Base-by-base conservation (phyloP, 371 early-diverging fungal species). In the Syncephalis fuscata region DNA sequence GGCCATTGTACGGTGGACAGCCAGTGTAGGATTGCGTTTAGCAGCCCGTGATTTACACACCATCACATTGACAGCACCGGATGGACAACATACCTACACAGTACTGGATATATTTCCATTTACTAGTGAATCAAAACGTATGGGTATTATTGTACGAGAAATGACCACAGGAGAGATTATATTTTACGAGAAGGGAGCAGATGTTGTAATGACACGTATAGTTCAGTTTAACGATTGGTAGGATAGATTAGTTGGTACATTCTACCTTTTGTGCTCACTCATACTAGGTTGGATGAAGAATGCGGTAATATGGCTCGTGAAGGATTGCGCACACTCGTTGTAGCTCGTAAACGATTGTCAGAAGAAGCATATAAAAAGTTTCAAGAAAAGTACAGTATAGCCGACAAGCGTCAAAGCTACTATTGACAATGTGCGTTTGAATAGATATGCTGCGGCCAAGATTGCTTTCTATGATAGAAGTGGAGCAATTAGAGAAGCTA, bases 251-350 rank as follows among this genome's bases (percentile, higher is more conserved):
- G n/a, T n/a, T n/a, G n/a, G 32, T 11, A 32, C 11, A 9, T 9
- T 42, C 36, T 32, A 32, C 32, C 32, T 7, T 32, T 32, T 4
- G 11, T 32, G 32, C 4, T 32, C 32, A 7, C 4, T 14, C 42
- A 27, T 11, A 37, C n/a, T 49, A 66, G 67, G 68, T 62, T 97
- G 23, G 94, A 98, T 39, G 99, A 99, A 65, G 99, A 98, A 65
- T 95, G 92, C 58, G 94, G 88, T 27, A 95, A 93, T 52, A 96
- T 99, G 98, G 98, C 99, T 2, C 72, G 96, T 47, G 99, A 99
- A 66, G 99, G 99, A 11, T 65, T 99, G 44, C 75, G 99, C 48
- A 99, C 99, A 2, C 66, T 99, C n/a, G 92, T 98, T 0, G 78
- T 99, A 9, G 99, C 84, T 0, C 75, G 82, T 49, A 93, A 88